Base-by-base conservation (phyloP, 306 rosid genomes). In the Lathyrus oleraceus region DNA sequence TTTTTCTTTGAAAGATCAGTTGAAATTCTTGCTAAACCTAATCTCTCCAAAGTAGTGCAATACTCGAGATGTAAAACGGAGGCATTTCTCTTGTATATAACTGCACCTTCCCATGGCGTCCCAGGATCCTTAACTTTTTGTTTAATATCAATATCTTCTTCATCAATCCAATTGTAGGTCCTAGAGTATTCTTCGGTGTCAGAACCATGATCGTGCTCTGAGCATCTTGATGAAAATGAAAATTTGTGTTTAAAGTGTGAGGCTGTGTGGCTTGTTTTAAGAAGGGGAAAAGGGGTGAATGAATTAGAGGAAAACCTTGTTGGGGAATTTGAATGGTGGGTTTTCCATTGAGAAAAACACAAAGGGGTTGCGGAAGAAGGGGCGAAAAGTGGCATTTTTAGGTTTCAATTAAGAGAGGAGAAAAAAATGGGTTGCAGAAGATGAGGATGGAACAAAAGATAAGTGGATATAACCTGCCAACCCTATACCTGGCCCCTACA, bases 21-120 rank as follows among this genome's bases (percentile, higher is more conserved):
- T 5, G 98, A 90, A 76, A 88, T 86, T 3, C 58, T 79, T 72
- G 82, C 95, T 23, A 94, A 74, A 27, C 96, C 98, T 72, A 93
- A 85, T 65, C 97, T 88, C 88, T 93, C 98, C 76, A 93, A 84
- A 72, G 98, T 90, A 49, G 97, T 90, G 83, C 98, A 93, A 48
- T 88, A 93, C 69, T 93, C 98, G 54, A 88, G 20, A 64, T 93
- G 98, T 21, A 82, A 66, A 66, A 77, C 53, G 1, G 87, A 81
- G 0, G 96, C 39, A 30, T 83, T 88, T 74, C 97, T 85, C 87
- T 87, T 88, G 85, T 88, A 93, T 51, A 85, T 68, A 68, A 93
- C 77, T 2, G 97, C 94, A 67, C 98, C 96, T 87, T 90, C 94
- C 98, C 98, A 93, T 3, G 97, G 96, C 3, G 86, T 78, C 45